Evolutionary conservation across 495 filamentous ascomycete species (phyloP).

Genomic region (Hypoxylon lienhwacheense): DNA sequence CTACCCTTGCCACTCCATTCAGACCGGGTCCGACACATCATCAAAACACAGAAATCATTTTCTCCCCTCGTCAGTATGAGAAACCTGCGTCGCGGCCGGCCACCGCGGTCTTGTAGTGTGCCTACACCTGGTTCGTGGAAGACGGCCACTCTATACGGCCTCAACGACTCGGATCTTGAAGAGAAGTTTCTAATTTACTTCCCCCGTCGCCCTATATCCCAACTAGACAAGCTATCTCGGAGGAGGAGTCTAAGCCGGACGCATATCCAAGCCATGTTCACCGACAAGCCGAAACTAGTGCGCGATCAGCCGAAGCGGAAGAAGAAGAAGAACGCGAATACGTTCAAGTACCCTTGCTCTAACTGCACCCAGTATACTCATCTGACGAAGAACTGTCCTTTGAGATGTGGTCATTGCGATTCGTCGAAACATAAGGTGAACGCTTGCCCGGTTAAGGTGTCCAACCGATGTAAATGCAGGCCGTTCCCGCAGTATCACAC

Average conservation of each 20-base stretch:
- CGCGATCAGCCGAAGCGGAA: not conserved
- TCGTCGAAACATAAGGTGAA: constrained; percentile 31
- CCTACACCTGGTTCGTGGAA: constrained; percentile 30
- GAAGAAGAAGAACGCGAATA: not conserved
- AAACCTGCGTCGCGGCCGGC: constrained; percentile 6
- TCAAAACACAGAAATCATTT: not conserved
- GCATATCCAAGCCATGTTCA: constrained; percentile 44
- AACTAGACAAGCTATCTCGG: constrained; percentile 40
- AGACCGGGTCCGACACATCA: not conserved
- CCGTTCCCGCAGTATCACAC: constrained; percentile 44
- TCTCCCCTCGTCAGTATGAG: not conserved
- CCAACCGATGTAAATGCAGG: constrained; percentile 45
- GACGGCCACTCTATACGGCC: constrained; percentile 6
- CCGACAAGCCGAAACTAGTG: constrained; percentile 15
- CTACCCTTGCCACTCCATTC: too few species aligned
- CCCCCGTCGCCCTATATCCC: constrained; percentile 32
- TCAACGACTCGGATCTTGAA: not conserved
- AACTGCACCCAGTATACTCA: constrained; percentile 40
- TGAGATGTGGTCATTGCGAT: constrained; percentile 41
- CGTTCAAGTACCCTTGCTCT: constrained; percentile 26
- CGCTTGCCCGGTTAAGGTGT: constrained; percentile 34
- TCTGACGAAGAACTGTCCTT: constrained; percentile 22
- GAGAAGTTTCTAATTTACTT: constrained; percentile 27
- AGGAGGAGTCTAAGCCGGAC: constrained; percentile 46
- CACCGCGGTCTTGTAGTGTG: constrained; percentile 28